Evolutionary conservation across 768 basidiomycete species (phyloP).

Genomic region (Lactifluus piperatus): DNA sequence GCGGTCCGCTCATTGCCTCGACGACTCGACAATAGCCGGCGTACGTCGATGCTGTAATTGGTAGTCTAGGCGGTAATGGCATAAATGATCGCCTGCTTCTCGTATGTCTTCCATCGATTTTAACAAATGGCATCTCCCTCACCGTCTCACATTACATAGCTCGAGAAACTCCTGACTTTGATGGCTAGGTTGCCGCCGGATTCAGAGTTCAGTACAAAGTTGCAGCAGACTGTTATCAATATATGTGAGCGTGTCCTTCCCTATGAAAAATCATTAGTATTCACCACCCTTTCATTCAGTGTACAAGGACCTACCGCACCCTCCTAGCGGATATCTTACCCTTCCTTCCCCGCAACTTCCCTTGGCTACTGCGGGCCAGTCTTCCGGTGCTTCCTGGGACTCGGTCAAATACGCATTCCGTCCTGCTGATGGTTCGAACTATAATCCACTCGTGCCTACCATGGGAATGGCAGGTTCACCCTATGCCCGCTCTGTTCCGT

Average conservation of each 20-base stretch:
- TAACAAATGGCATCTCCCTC: not conserved
- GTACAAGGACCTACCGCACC: conserved; percentile 21
- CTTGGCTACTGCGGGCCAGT: not conserved
- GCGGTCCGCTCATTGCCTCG: not conserved
- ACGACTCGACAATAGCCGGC: conserved; percentile 8
- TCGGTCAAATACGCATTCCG: conserved; percentile 21
- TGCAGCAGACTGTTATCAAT: conserved; percentile 14
- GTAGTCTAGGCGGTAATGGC: conserved; percentile 1
- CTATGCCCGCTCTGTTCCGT: conserved; percentile 54
- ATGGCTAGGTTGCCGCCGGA: conserved; percentile 11
- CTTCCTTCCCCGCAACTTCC: not conserved
- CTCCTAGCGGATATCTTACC: conserved; percentile 16
- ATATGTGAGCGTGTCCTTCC: conserved; percentile 9
- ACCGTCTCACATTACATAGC: conserved; percentile 6
- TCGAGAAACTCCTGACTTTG: conserved; percentile 18
- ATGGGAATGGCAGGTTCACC: conserved; percentile 31
- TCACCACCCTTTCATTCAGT: conserved; percentile 3
- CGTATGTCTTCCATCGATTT: not conserved
- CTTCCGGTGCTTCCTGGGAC: not conserved
- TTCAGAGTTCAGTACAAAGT: not conserved
- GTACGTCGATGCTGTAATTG: conserved; percentile 4
- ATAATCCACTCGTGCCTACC: conserved; percentile 28
- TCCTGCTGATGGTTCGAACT: conserved; percentile 30
- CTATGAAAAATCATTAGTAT: not conserved
- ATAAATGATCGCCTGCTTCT: conserved; percentile 18